A percentile compares a stretch with the other conserved stretches of the same genome.
phyloP scores from a whole-genome alignment of 768 basidiomycete species.

The Hypholoma sublateritium region DNA sequence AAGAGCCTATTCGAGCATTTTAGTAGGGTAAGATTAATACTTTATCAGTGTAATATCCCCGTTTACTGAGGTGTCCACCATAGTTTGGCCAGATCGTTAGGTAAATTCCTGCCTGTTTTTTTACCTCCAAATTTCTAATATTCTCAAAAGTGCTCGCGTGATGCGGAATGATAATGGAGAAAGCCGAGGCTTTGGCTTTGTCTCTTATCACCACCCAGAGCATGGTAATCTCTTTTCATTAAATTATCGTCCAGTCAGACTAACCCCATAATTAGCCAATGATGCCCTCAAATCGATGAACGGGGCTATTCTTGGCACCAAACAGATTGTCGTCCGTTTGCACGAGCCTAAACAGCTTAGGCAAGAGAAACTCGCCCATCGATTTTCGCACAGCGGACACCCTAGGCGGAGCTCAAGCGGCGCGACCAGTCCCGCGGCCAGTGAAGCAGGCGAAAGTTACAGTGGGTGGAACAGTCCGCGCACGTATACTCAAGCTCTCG shows the following conservation, averaged over 20 bases:
- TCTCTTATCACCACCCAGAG: constrained; percentile 80
- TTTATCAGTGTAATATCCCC: constrained; percentile 4
- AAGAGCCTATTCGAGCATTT: constrained; percentile 84
- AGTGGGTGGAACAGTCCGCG: constrained; percentile 77
- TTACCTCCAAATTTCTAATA: constrained; percentile 1
- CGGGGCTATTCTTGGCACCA: constrained; percentile 64
- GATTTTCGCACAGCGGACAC: constrained; percentile 81
- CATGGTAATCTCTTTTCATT: constrained; percentile 52
- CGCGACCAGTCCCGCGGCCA: constrained; percentile 81
- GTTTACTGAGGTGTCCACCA: constrained; percentile 14
- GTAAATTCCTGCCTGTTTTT: constrained; percentile 32
- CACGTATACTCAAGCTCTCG: constrained; percentile 47
- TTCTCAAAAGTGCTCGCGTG: constrained; percentile 71
- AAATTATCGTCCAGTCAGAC: constrained; percentile 8
- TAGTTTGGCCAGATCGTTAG: constrained; percentile 91
- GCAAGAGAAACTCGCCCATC: constrained; percentile 82
- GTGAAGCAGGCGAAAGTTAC: constrained; percentile 79
- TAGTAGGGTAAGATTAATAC: constrained; percentile 54
- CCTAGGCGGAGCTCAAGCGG: constrained; percentile 74
- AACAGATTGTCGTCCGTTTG: constrained; percentile 81
- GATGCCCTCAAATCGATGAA: constrained; percentile 84
- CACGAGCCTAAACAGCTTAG: constrained; percentile 93
- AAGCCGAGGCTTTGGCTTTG: constrained; percentile 89
- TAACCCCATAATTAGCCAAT: constrained; percentile 43
- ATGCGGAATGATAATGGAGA: constrained; percentile 85